phyloP scores from a whole-genome alignment of 257 asterid genomes.

The Anisodus tanguticus region DNA sequence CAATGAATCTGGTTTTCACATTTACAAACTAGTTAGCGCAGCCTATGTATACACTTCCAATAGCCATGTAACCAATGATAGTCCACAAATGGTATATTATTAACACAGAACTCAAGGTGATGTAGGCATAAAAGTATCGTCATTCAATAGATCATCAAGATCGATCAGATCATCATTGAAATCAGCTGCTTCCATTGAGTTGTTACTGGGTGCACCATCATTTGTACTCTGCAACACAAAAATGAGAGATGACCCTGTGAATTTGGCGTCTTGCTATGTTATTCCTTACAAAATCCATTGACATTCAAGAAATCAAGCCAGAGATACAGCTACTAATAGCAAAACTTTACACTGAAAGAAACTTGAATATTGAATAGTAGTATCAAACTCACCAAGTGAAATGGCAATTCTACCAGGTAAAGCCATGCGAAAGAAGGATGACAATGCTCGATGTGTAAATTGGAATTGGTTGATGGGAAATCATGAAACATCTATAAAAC shows the following conservation, averaged over 20 bases:
- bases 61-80: constrained; percentile 24
- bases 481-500: not conserved
- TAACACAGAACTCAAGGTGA: constrained; percentile 36
- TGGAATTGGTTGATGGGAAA: constrained; percentile 12
- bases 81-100: constrained; percentile 20
- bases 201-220: constrained; percentile 52
- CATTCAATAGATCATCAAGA: constrained; percentile 71
- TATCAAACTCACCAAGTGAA: constrained; percentile 25
- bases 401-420: not conserved
- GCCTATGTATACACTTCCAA: constrained; percentile 25
- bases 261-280: not conserved
- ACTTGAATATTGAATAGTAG: not conserved
- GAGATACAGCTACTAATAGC: not conserved
- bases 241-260: constrained; percentile 23
- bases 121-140: constrained; percentile 61
- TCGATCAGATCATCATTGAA: constrained; percentile 70
- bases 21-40: constrained; percentile 31
- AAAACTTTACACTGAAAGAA: not conserved
- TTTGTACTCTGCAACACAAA: constrained; percentile 61
- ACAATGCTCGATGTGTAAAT: not conserved
- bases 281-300: not conserved
- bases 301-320: not conserved
- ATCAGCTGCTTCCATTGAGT: constrained; percentile 53
- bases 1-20: constrained; percentile 16
- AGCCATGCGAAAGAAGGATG: constrained; percentile 4